These are phyloP conservation scores for Alternaria longipes DNA, from an alignment of 2,329 filamentous ascomycete genomes.

Conservation along the genomic window DNA sequence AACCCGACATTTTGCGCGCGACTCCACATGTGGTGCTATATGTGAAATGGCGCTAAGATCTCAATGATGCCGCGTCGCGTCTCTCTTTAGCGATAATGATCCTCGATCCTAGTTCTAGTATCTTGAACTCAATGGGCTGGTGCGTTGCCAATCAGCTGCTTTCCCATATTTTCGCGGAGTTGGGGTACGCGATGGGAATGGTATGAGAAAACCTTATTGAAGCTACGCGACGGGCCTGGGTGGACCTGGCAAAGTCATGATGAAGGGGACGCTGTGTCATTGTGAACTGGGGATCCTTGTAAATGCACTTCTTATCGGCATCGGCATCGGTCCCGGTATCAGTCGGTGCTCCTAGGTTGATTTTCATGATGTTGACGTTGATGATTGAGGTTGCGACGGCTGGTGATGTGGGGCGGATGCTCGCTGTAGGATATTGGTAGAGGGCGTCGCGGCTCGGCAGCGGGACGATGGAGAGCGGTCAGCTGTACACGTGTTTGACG, in stretches of 20 bases:
- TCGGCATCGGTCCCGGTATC: neutral
- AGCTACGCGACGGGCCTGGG: neutral
- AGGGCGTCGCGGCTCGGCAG: neutral
- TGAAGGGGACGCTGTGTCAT: neutral
- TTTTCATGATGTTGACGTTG: neutral
- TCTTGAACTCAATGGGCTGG: neutral
- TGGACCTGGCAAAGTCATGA: neutral
- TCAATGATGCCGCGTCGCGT: neutral
- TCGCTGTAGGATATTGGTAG: neutral
- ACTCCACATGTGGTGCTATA: neutral
- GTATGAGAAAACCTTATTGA: neutral
- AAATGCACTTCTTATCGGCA: neutral
- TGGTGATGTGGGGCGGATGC: neutral
- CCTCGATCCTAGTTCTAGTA: neutral
- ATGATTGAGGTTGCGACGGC: neutral
- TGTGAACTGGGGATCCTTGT: constrained; percentile 1
- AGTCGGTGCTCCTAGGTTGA: neutral
- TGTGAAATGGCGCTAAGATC: constrained; percentile 2
- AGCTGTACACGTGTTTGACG: constrained; percentile 1
- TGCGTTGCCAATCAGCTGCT: neutral
- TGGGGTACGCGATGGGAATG: neutral
- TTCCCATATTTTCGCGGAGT: constrained; percentile 4
- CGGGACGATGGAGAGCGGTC: neutral
- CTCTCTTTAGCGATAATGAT: constrained; percentile 2
- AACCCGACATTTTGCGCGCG: neutral